These are phyloP conservation scores for Fusarium napiforme DNA, from an alignment of 2,329 filamentous ascomycete species.

Conservation along the genomic window DNA sequence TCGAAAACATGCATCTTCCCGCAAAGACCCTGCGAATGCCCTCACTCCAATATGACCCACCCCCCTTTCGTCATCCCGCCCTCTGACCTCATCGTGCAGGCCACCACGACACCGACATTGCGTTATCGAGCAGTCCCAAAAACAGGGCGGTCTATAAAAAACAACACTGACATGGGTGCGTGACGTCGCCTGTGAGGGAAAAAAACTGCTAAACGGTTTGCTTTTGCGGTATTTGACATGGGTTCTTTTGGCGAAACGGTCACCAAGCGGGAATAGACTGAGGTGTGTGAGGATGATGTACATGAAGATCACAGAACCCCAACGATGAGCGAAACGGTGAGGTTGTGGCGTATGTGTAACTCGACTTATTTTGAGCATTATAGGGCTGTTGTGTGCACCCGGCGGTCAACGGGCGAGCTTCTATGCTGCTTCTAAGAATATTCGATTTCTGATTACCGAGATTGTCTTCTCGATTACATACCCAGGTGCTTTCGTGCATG, in stretches of 20 bases:
- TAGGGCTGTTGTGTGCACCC: slow-evolving; percentile 5
- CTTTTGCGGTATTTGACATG: slow-evolving; percentile 3
- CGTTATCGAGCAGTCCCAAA: slow-evolving; percentile 6
- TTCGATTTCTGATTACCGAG: slow-evolving; percentile 18
- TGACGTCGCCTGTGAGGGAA: slow-evolving; percentile 7
- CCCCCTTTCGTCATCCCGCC: slow-evolving; percentile 43
- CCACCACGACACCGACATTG: slow-evolving; percentile 6
- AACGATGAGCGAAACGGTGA: slow-evolving; percentile 6
- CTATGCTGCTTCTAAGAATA: slow-evolving; percentile 26
- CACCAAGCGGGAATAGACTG: slow-evolving; percentile 5
- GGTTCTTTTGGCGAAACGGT: slow-evolving; percentile 18
- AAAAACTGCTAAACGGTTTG: neutral
- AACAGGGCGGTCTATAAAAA: slow-evolving; percentile 37
- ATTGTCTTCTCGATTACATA: slow-evolving; percentile 1
- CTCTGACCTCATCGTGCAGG: slow-evolving; percentile 48
- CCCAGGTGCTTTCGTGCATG: slow-evolving; percentile 1
- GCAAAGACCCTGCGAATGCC: slow-evolving; percentile 23
- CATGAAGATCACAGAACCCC: neutral
- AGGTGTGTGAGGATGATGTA: slow-evolving; percentile 19
- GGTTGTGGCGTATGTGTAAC: neutral
- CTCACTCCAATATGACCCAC: slow-evolving; percentile 16
- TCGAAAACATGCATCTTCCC: slow-evolving; percentile 16
- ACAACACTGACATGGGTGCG: slow-evolving; percentile 21
- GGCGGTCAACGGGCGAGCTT: slow-evolving; percentile 13
- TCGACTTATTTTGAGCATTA: neutral